Conservation (phyloP, 2,329 filamentous ascomycete genomes). For the Xylaria sp. region DNA sequence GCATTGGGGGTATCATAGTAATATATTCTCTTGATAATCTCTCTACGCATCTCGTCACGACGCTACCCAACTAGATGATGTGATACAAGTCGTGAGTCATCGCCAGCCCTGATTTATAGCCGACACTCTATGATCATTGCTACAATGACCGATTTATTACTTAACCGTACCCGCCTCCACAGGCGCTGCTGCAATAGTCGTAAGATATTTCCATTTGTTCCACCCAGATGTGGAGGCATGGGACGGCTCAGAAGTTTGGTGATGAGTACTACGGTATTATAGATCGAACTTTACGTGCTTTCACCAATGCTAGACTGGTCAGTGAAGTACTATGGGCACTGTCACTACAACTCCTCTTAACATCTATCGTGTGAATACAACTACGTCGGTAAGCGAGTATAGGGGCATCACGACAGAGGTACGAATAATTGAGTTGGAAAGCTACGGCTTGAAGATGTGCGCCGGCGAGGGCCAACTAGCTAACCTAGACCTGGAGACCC, state of each 20-base stretch:
- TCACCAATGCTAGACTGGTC: background rate
- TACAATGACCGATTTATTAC: background rate
- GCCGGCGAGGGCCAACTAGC: background rate
- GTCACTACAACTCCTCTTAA: background rate
- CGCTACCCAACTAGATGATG: background rate
- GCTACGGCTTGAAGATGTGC: background rate
- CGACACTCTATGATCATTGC: background rate
- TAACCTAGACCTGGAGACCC: background rate
- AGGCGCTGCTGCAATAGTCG: background rate
- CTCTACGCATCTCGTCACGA: background rate
- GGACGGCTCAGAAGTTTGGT: background rate
- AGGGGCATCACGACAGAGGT: no score
- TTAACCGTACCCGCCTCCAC: no score
- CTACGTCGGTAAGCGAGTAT: no score
- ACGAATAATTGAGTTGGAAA: background rate
- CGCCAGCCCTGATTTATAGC: background rate
- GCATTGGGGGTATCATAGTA: slow-evolving; percentile 29
- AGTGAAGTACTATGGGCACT: no score
- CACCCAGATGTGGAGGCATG: background rate
- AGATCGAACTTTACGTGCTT: background rate
- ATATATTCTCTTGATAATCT: slow-evolving; percentile 25
- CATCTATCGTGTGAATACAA: background rate
- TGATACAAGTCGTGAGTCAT: background rate
- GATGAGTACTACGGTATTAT: background rate
- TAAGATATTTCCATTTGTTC: background rate